phyloP scores from a whole-genome alignment of 768 basidiomycete species.

The Tylopilus plumbeoviolaceoides region DNA sequence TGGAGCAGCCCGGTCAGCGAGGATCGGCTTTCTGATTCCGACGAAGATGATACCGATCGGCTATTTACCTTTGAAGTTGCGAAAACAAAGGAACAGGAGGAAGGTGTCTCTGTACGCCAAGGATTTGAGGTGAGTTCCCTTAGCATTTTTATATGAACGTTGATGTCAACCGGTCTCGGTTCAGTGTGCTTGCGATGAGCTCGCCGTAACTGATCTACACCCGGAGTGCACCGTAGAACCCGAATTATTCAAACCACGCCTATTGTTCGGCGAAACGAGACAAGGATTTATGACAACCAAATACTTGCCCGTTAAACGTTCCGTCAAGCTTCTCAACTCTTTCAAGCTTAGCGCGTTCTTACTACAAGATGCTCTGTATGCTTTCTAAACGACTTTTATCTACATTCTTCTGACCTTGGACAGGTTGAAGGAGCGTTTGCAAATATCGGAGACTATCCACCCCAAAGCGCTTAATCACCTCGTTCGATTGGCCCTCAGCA shows the following conservation, averaged over 20 bases:
- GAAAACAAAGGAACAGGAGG: constrained; percentile 56
- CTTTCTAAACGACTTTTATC: background rate
- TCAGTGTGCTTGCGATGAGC: constrained; percentile 20
- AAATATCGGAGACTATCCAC: constrained; percentile 20
- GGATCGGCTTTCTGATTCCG: constrained; percentile 23
- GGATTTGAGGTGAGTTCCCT: constrained; percentile 41
- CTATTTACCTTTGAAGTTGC: constrained; percentile 54
- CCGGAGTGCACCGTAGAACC: constrained; percentile 21
- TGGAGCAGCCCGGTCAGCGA: constrained; percentile 36
- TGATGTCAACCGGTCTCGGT: background rate
- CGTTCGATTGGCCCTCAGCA: constrained; percentile 27
- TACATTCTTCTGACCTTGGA: background rate
- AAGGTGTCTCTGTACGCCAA: constrained; percentile 39
- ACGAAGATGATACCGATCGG: constrained; percentile 43
- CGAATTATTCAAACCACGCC: constrained; percentile 24
- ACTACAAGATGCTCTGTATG: constrained; percentile 26
- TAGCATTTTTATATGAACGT: background rate
- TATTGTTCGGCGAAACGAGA: constrained; percentile 39
- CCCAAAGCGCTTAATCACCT: constrained; percentile 28
- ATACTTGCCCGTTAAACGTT: constrained; percentile 23
- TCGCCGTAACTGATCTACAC: constrained; percentile 14
- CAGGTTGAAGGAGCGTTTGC: constrained; percentile 26
- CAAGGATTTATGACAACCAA: constrained; percentile 37
- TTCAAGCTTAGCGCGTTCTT: constrained; percentile 10
- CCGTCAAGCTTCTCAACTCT: constrained; percentile 2